Percentiles rank a stretch among this genome's conserved stretches.
These are phyloP conservation scores for Phytophthora megakarya DNA, from an alignment of 352 stramenopile genomes.

Conservation along the genomic window DNA sequence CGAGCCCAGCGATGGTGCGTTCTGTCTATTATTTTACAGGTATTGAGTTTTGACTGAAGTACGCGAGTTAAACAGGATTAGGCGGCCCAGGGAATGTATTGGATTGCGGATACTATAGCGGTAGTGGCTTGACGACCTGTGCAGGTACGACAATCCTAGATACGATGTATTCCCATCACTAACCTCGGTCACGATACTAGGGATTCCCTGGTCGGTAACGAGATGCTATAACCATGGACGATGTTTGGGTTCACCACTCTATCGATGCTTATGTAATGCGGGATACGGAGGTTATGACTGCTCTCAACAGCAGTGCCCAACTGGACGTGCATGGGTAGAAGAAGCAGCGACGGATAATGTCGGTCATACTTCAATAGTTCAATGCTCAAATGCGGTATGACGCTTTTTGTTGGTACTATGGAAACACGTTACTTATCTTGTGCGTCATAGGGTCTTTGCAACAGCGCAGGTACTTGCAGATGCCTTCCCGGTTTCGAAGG, in stretches of 20 bases:
- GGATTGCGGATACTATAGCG: constrained; percentile 55
- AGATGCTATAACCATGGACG: constrained; percentile 64
- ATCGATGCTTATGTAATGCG: constrained; percentile 59
- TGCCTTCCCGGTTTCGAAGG: constrained; percentile 76
- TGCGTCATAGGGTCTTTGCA: constrained; percentile 56
- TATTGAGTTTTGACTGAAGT: neutral
- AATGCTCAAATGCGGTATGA: constrained; percentile 76
- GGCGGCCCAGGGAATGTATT: constrained; percentile 36
- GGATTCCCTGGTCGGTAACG: constrained; percentile 38
- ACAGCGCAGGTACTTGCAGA: constrained; percentile 50
- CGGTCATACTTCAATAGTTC: constrained; percentile 54
- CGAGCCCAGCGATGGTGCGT: constrained; percentile 59
- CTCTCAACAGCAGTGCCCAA: constrained; percentile 54
- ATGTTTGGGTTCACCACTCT: constrained; percentile 51
- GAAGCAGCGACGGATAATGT: constrained; percentile 51
- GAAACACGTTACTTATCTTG: neutral
- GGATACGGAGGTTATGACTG: constrained; percentile 62
- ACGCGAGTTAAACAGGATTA: constrained; percentile 23
- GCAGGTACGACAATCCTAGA: constrained; percentile 25
- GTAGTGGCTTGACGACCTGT: constrained; percentile 46
- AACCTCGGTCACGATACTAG: constrained; percentile 17
- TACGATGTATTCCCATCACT: neutral
- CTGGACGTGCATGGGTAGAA: constrained; percentile 71
- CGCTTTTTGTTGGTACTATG: neutral
- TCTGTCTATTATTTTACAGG: neutral